Evolutionary conservation across 2,329 filamentous ascomycete species (phyloP), one percentile per base, ranked within the genome.

Genomic region (Rhytidhysteron rufulum): DNA sequence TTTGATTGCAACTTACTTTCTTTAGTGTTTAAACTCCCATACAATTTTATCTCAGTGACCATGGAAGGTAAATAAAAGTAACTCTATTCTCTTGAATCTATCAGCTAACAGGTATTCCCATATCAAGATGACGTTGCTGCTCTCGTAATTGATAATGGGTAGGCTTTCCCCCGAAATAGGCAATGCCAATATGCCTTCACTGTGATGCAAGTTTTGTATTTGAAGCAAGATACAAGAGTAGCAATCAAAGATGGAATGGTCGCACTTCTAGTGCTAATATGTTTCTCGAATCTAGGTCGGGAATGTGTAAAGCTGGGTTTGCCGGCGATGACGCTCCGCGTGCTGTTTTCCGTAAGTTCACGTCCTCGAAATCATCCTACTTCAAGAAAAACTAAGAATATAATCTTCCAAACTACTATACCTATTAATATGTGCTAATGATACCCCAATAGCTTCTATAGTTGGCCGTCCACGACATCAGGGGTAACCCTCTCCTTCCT

Each of bases 81-180:
- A n/a, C n/a, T n/a, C n/a, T n/a, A n/a, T n/a, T n/a, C n/a, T n/a
- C n/a, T n/a, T n/a, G n/a, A n/a, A n/a, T n/a, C n/a, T n/a, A n/a
- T n/a, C n/a, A n/a, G n/a, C n/a, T n/a, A n/a, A n/a, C 49, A 39
- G 50, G 37, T 49, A 41, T 46, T 48, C 43, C 39, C 50, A n/a
- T 53, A 45, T 76, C 74, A 71, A 97, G 93, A 98, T 83, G 93
- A 98, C 88, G 93, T 98, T 77, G 93, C 93, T 75, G 93, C 93
- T 76, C 90, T 98, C 88, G 93, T 98, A 77, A 97, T 98, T 79
- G 93, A 98, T 90, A 98, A 98, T 97, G 93, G 93, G 93, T 98
- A 88, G 90, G 79, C 75, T 58, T 54, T 57, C 41, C 30, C 49
- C 50, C 54, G 53, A 45, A 50, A 49, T 59, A 66, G 60, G 53